Conservation (phyloP, 208 protist species). For the Porcisia hertigi region DNA sequence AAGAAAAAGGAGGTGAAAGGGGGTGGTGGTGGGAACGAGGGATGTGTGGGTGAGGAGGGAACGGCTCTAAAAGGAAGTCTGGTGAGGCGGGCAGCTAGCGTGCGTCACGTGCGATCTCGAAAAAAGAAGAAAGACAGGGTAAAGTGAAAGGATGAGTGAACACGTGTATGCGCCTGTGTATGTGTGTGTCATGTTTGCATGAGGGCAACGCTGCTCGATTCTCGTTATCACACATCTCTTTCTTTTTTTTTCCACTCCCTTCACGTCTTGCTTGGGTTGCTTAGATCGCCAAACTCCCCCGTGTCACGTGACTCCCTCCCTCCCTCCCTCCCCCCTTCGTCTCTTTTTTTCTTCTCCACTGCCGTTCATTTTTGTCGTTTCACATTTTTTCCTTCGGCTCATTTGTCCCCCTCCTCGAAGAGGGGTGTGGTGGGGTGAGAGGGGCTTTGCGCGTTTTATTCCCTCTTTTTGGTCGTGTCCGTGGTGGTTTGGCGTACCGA, state of each 20-base stretch:
- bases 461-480: neutral
- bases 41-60: neutral
- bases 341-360: constrained; percentile 21
- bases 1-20: neutral
- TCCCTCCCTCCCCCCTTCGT: neutral
- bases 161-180: neutral
- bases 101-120: neutral
- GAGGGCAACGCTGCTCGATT: too few relatives aligned
- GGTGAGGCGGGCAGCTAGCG: neutral
- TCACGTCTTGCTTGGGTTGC: neutral
- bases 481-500: neutral
- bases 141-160: neutral
- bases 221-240: neutral
- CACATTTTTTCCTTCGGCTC: neutral
- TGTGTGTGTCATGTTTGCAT: neutral
- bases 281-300: neutral
- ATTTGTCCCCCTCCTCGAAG: neutral
- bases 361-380: constrained; percentile 8
- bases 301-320: neutral
- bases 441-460: neutral
- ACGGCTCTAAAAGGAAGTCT: neutral
- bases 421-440: neutral
- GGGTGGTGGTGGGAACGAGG: neutral
- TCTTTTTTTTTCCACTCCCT: neutral
- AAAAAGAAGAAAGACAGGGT: neutral